Evolutionary conservation across 208 protist species (phyloP), one percentile per base, ranked within the genome.

Genomic region (Phytomonas sp.): DNA sequence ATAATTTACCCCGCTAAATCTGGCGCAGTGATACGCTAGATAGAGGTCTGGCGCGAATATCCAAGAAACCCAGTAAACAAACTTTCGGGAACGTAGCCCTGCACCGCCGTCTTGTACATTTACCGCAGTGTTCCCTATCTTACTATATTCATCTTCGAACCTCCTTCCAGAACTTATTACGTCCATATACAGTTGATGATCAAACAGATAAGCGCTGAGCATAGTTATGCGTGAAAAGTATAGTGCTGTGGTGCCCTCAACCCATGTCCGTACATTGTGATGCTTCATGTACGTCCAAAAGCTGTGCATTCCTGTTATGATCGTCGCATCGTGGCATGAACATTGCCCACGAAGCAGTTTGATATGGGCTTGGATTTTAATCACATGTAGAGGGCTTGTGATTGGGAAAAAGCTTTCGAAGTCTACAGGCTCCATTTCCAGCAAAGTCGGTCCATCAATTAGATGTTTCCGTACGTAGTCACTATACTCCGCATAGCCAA

Each of bases 351-450:
- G 78, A 6, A 84, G 31, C 32, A 82, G 63, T 34, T 75, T 77
- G 34, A 87, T 31, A 34, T 87, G 82, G 29, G 82, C 82, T 31
- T 69, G 34, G 1, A 87, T 63, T 66, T 87, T 87, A 56, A 87
- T 76, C 3, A 70, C 82, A 63, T 87, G 82, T 23, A 87, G 70
- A 26, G 76, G 52, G 65, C 74, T 82, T 61, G 74, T 71, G 42
- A 87, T 72, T 19, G 82, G 82, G 64, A 87, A 80, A 59, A 77
- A 79, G 67, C 69, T 77, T 75, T 84, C 79, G 56, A 87, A 87
- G 52, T 87, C 82, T 7, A 59, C 61, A 26, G 73, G 66, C 23
- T 74, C 68, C 82, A 87, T 84, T 70, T 75, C 75, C 32, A 87
- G 61, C 60, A 87, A 59, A 0, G 79, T 87, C 14, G 70, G 76